These are phyloP conservation scores for Zostera marina DNA, from an alignment of 116 monocot genomes.

Conservation along the genomic window DNA sequence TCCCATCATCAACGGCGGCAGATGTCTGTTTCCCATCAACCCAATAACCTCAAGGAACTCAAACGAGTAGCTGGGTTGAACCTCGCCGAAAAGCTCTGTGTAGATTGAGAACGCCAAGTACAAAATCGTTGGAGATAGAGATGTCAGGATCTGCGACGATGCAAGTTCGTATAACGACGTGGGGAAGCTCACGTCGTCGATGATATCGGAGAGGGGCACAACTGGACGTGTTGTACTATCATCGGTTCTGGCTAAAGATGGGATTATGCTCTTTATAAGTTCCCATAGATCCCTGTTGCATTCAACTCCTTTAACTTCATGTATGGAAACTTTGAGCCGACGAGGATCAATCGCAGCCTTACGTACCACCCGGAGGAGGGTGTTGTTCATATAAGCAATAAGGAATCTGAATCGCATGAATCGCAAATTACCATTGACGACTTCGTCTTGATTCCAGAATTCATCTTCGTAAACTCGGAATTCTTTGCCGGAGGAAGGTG, in stretches of 20 bases:
- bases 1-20: conserved; percentile 26
- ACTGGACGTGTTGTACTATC: no score
- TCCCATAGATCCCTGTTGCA: conserved; percentile 6
- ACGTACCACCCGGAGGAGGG: conserved; percentile 18
- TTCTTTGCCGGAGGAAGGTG: neutral
- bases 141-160: conserved; percentile 18
- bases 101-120: conserved; percentile 45
- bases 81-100: conserved; percentile 24
- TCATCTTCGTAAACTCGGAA: conserved; percentile 3
- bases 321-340: neutral
- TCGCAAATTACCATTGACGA: neutral
- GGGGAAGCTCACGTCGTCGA: conserved; percentile 40
- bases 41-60: conserved; percentile 42
- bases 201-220: conserved; percentile 15
- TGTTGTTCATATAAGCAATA: conserved; percentile 34
- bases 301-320: conserved; percentile 1
- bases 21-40: conserved; percentile 12
- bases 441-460: conserved; percentile 8
- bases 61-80: conserved; percentile 2
- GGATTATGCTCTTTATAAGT: conserved; percentile 1
- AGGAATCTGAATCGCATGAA: conserved; percentile 33
- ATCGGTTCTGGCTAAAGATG: neutral
- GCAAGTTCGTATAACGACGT: conserved; percentile 66
- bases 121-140: conserved; percentile 20
- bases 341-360: conserved; percentile 2